A percentile compares a stretch with the other conserved stretches of the same genome.
These are phyloP conservation scores for Trichoderma atroviride DNA, from an alignment of 2,329 filamentous ascomycete species.

Conservation along the genomic window DNA sequence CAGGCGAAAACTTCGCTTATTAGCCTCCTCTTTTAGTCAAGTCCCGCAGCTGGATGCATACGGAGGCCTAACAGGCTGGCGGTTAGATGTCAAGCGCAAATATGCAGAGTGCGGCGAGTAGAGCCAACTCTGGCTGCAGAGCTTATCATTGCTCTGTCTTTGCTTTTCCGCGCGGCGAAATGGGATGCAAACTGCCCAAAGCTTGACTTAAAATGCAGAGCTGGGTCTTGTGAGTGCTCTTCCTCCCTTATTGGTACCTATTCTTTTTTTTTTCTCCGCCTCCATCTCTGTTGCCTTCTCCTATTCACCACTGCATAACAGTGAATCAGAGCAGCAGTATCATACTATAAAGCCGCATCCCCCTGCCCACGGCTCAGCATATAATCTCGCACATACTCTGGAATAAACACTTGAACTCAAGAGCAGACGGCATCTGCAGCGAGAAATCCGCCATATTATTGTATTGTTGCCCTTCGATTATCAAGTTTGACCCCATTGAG, in stretches of 20 bases:
- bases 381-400: neutral
- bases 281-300: neutral
- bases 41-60: slow-evolving; percentile 15
- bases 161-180: slow-evolving; percentile 14
- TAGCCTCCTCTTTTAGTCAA: slow-evolving; percentile 7
- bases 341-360: neutral
- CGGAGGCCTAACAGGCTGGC: slow-evolving; percentile 12
- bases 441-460: neutral
- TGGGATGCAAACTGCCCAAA: slow-evolving; percentile 12
- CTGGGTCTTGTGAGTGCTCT: neutral
- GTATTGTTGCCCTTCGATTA: neutral
- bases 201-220: slow-evolving; percentile 8
- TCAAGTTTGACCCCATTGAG: neutral
- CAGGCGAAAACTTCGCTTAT: slow-evolving; percentile 17
- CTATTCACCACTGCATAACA: neutral
- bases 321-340: slow-evolving; percentile 1
- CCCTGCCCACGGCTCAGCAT: neutral
- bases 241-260: neutral
- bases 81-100: slow-evolving; percentile 14
- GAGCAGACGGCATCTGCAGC: neutral
- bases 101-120: slow-evolving; percentile 17
- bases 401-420: neutral
- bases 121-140: slow-evolving; percentile 21
- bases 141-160: slow-evolving; percentile 17
- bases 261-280: neutral